These are phyloP conservation scores for Phytophthora gonapodyides DNA, from an alignment of 352 stramenopile species.

Conservation along the genomic window DNA sequence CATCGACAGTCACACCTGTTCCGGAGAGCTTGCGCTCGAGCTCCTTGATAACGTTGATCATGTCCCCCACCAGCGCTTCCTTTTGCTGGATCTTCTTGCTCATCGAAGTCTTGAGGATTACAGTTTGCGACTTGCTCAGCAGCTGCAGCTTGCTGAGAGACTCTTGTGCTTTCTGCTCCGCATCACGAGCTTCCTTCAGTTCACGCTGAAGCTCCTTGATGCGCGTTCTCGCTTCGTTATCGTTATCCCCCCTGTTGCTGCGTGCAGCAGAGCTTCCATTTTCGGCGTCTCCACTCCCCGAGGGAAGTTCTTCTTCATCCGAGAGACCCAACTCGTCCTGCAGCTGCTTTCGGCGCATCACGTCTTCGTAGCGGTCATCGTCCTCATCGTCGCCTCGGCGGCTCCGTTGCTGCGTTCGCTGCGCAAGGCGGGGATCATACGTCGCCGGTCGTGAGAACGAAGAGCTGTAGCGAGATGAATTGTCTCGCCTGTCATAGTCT, in stretches of 20 bases:
- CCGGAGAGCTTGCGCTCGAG: constrained; percentile 65
- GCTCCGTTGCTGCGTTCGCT: constrained; percentile 49
- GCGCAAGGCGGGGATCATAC: constrained; percentile 78
- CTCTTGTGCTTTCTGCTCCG: constrained; percentile 76
- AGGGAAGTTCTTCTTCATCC: constrained; percentile 47
- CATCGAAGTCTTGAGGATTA: constrained; percentile 85
- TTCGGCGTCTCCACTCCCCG: constrained; percentile 12
- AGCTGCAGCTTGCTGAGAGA: constrained; percentile 84
- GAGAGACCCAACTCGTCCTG: constrained; percentile 82
- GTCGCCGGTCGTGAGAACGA: constrained; percentile 83
- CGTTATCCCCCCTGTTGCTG: constrained; percentile 10
- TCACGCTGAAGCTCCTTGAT: constrained; percentile 69
- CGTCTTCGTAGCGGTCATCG: constrained; percentile 43
- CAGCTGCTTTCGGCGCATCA: constrained; percentile 52
- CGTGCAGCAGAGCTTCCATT: constrained; percentile 4
- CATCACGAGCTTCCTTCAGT: constrained; percentile 58
- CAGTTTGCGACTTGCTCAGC: constrained; percentile 84
- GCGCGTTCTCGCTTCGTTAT: constrained; percentile 36
- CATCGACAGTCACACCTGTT: constrained; percentile 51
- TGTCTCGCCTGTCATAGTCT: constrained; percentile 35
- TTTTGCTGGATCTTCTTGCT: constrained; percentile 82
- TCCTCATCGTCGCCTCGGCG: constrained; percentile 51
- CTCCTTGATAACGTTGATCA: constrained; percentile 60
- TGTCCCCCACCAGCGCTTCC: constrained; percentile 65
- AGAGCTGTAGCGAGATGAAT: constrained; percentile 36